Percentiles rank a stretch among this genome's conserved stretches.
phyloP scores from a whole-genome alignment of 2,329 filamentous ascomycete species.

The Diaporthe caulivora region DNA sequence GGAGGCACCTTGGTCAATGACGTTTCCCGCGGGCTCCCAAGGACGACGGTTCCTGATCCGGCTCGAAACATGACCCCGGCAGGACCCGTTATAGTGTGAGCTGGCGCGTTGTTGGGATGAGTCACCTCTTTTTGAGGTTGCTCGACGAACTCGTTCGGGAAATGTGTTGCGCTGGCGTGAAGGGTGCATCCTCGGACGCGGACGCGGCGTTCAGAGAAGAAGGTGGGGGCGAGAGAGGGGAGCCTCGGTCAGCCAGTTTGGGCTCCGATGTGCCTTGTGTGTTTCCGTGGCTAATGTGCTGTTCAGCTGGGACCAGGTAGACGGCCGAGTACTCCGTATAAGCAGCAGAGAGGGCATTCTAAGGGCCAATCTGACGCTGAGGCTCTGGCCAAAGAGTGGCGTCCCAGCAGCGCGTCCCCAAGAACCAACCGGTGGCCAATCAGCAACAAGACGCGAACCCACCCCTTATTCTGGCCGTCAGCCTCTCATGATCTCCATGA shows the following conservation, averaged over 20 bases:
- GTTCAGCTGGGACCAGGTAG: background rate
- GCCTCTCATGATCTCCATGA: background rate
- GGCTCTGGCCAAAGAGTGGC: background rate
- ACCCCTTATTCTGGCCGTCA: background rate
- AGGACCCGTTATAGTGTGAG: constrained; percentile 16
- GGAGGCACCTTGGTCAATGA: constrained; percentile 12
- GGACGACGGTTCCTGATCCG: constrained; percentile 25
- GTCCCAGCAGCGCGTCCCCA: background rate
- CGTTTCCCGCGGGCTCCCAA: background rate
- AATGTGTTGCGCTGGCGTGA: constrained; percentile 11
- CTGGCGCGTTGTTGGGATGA: constrained; percentile 22
- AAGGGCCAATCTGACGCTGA: too few relatives aligned
- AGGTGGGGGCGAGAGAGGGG: background rate
- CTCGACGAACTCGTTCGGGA: background rate
- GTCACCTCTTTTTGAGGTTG: constrained; percentile 23
- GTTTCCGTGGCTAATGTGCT: constrained; percentile 2
- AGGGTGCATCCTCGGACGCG: constrained; percentile 20
- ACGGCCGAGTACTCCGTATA: too few relatives aligned
- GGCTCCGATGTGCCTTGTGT: background rate
- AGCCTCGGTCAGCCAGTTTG: background rate
- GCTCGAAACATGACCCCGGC: constrained; percentile 1
- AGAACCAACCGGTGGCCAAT: background rate
- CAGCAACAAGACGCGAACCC: background rate
- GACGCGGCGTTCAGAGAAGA: background rate
- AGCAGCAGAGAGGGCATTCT: too few relatives aligned